phyloP scores from a whole-genome alignment of 2,329 filamentous ascomycete species.

The Clarireedia homoeocarpa region DNA sequence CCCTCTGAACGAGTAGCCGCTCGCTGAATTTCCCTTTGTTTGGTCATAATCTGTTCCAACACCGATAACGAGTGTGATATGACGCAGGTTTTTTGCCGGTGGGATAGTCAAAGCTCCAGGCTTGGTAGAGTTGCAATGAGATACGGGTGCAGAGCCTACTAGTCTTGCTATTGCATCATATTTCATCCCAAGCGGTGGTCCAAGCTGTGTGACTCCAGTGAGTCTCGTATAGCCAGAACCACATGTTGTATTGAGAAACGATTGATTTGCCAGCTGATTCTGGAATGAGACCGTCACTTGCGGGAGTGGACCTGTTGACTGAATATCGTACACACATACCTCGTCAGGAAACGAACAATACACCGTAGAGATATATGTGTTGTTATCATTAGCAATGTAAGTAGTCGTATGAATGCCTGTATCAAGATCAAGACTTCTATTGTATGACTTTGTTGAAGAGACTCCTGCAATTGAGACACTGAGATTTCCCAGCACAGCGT shows the following conservation, averaged over 20 bases:
- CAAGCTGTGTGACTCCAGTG: conserved; percentile 33
- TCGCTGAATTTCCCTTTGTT: conserved; percentile 37
- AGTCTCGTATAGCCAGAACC: conserved; percentile 25
- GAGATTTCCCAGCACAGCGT: conserved; percentile 40
- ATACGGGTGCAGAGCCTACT: conserved; percentile 15
- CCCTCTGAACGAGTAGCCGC: conserved; percentile 41
- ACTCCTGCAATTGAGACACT: conserved; percentile 33
- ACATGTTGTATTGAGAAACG: conserved; percentile 29
- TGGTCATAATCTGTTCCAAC: conserved; percentile 43
- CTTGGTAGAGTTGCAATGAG: conserved; percentile 13
- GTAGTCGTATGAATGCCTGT: conserved; percentile 34
- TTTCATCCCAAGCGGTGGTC: conserved; percentile 36
- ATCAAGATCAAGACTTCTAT: conserved; percentile 36
- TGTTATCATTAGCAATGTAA: conserved; percentile 30
- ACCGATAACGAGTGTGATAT: conserved; percentile 35
- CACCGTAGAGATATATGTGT: conserved; percentile 29
- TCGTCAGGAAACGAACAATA: conserved; percentile 40
- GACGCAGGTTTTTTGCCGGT: conserved; percentile 18
- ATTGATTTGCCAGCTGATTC: conserved; percentile 31
- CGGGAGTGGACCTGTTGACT: conserved; percentile 30
- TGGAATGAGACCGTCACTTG: conserved; percentile 34
- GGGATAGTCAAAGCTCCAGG: conserved; percentile 27
- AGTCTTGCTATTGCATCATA: conserved; percentile 34
- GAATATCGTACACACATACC: conserved; percentile 27
- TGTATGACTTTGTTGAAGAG: conserved; percentile 30